phyloP scores from a whole-genome alignment of 352 stramenopile species.

The Globisporangium cederbergense region DNA sequence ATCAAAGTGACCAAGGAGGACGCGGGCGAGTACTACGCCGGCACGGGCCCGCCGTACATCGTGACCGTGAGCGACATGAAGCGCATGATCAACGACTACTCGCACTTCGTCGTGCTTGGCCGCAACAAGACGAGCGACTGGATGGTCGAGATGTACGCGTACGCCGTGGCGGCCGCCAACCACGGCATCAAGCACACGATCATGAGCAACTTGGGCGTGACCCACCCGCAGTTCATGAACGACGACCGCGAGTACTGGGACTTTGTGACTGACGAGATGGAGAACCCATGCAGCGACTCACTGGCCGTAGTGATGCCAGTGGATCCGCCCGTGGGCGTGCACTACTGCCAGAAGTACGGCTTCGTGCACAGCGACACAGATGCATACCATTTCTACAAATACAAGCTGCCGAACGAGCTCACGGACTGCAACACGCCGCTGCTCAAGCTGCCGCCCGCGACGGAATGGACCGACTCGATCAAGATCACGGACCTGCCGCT shows the following conservation, averaged over 20 bases:
- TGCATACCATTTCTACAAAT: conserved; percentile 57
- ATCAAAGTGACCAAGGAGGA: conserved; percentile 30
- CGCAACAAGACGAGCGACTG: conserved; percentile 34
- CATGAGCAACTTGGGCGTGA: conserved; percentile 38
- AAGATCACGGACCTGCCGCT: conserved; percentile 17
- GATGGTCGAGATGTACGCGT: conserved; percentile 66
- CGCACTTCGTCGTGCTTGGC: conserved; percentile 36
- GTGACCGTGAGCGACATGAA: conserved; percentile 45
- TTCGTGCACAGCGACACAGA: conserved; percentile 37
- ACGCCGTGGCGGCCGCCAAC: conserved; percentile 41
- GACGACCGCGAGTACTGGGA: conserved; percentile 38
- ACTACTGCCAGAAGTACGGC: conserved; percentile 58
- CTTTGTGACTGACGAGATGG: conserved; percentile 27
- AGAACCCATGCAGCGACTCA: conserved; percentile 37
- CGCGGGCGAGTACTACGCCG: conserved; percentile 38
- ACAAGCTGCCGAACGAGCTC: conserved; percentile 42
- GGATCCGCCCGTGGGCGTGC: conserved; percentile 38
- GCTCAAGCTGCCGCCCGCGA: conserved; percentile 36
- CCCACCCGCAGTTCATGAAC: conserved; percentile 31
- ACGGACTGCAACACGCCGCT: conserved; percentile 40
- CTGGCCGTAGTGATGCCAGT: conserved; percentile 33
- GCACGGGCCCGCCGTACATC: conserved; percentile 55
- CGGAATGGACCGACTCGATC: conserved; percentile 28
- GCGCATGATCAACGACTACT: conserved; percentile 52
- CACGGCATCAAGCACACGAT: conserved; percentile 56